Evolutionary conservation across 2,329 filamentous ascomycete species (phyloP).

Genomic region (Ascocoryne sarcoides): DNA sequence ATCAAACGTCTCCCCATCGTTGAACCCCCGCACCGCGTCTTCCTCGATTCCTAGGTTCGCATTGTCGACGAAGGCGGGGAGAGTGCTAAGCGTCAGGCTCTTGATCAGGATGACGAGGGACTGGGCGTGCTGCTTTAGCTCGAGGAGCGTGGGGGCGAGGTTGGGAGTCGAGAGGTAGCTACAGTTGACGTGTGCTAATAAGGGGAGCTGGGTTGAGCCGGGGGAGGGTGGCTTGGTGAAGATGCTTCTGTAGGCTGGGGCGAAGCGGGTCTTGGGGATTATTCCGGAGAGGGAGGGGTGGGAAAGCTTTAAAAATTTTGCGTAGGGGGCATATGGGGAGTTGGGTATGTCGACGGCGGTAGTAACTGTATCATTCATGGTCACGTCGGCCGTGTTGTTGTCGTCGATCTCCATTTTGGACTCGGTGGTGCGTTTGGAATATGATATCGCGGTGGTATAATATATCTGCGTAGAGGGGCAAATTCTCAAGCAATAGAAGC

Average conservation of each 20-base stretch:
- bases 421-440: too few species aligned
- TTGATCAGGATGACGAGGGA: slow-evolving; percentile 46
- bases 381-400: too few species aligned
- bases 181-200: slow-evolving; percentile 45
- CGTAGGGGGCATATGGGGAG: too few species aligned
- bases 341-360: too few species aligned
- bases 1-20: slow-evolving; percentile 44
- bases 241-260: slow-evolving; percentile 11
- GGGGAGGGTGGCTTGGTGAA: slow-evolving; percentile 2
- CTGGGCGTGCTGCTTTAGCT: slow-evolving; percentile 52
- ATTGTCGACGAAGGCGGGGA: slow-evolving; percentile 21
- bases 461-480: too few species aligned
- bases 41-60: slow-evolving; percentile 5
- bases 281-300: too few species aligned
- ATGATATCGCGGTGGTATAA: too few species aligned
- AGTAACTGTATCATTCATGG: too few species aligned
- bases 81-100: slow-evolving; percentile 35
- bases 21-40: slow-evolving; percentile 25
- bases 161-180: slow-evolving; percentile 46
- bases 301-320: too few species aligned
- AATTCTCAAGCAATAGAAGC: too few species aligned
- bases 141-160: slow-evolving; percentile 43
- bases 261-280: slow-evolving; percentile 6
- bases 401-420: too few species aligned
- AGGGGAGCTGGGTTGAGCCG: background rate